Percentiles rank a stretch among this genome's conserved stretches.
These are phyloP conservation scores for Pseudogymnoascus destructans DNA, from an alignment of 2,329 filamentous ascomycete species.

Conservation along the genomic window DNA sequence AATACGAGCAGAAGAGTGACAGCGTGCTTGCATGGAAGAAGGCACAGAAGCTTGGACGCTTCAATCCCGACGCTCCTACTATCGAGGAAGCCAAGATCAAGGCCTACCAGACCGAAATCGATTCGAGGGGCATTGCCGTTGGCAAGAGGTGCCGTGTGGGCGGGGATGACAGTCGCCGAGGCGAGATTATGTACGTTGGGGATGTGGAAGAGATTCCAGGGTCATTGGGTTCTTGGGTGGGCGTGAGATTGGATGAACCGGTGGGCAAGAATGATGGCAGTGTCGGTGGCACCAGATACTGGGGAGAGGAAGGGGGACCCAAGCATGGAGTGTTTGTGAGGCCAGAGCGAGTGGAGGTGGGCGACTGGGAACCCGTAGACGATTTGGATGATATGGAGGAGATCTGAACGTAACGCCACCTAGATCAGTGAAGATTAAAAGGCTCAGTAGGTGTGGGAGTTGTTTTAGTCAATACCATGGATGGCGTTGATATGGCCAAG, in stretches of 20 bases:
- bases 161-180: conserved; percentile 55
- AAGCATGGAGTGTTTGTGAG: conserved; percentile 71
- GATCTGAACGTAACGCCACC: conserved; percentile 35
- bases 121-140: conserved; percentile 50
- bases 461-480: background rate
- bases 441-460: background rate
- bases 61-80: conserved; percentile 71
- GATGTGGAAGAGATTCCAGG: conserved; percentile 61
- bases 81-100: conserved; percentile 60
- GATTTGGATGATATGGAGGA: conserved; percentile 69
- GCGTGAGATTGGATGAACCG: conserved; percentile 63
- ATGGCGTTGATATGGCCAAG: background rate
- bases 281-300: conserved; percentile 55
- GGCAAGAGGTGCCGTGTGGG: conserved; percentile 53
- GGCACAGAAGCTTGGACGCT: conserved; percentile 86
- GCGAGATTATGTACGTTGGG: conserved; percentile 57
- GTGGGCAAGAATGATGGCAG: conserved; percentile 74
- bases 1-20: conserved; percentile 77
- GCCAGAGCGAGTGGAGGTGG: conserved; percentile 63
- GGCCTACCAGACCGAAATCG: conserved; percentile 56
- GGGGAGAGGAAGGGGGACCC: conserved; percentile 38
- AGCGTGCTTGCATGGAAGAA: conserved; percentile 94
- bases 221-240: conserved; percentile 55
- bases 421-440: background rate
- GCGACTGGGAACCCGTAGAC: conserved; percentile 58